Conservation (phyloP, 768 basidiomycete genomes). For the Filobasidium floriforme region DNA sequence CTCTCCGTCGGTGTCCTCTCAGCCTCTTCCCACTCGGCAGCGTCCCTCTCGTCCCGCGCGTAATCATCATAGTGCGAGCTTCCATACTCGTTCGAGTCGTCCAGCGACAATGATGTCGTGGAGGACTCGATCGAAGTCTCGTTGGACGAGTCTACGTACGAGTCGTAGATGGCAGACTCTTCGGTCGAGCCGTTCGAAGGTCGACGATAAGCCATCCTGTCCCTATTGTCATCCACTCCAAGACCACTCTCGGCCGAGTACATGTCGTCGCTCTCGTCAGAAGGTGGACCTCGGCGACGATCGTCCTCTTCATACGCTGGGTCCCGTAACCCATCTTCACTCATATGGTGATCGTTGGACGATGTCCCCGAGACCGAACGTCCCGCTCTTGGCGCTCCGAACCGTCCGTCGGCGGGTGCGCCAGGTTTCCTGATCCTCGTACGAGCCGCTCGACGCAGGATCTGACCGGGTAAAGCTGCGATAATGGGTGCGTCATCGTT, state of each 20-base stretch:
- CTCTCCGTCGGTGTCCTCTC: constrained; percentile 8
- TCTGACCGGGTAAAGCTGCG: constrained; percentile 72
- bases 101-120: constrained; percentile 14
- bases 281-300: constrained; percentile 19
- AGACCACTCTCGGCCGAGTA: constrained; percentile 22
- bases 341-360: not conserved
- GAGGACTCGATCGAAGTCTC: constrained; percentile 24
- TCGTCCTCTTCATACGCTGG: constrained; percentile 8
- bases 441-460: constrained; percentile 80
- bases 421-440: constrained; percentile 90
- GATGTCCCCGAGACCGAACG: constrained; percentile 23
- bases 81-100: not conserved
- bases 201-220: constrained; percentile 27
- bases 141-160: constrained; percentile 53
- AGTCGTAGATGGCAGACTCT: constrained; percentile 73
- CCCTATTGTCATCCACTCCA: not conserved
- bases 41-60: constrained; percentile 1
- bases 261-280: constrained; percentile 29
- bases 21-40: constrained; percentile 4
- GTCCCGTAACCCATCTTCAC: not conserved
- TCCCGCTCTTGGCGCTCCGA: constrained; percentile 53
- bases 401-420: constrained; percentile 77
- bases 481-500: constrained; percentile 88
- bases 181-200: constrained; percentile 59
- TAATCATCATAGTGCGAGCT: not conserved